Conservation (phyloP, 2,329 filamentous ascomycete species). For the Calonectria multiphialidica region DNA sequence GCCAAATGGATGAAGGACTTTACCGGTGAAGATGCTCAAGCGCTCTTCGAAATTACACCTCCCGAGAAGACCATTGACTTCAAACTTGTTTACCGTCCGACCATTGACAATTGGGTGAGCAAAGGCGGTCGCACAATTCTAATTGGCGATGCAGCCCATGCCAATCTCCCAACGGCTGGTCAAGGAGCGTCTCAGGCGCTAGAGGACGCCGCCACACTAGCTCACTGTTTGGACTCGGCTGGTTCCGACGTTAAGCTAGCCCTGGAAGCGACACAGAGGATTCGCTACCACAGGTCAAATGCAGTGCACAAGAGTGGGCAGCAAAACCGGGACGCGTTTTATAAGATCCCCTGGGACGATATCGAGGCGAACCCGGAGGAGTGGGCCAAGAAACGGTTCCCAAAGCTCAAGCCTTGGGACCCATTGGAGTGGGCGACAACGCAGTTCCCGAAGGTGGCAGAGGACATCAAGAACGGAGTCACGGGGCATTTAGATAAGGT, state of each 20-base stretch:
- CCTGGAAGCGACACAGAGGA: constrained; percentile 19
- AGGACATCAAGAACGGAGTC: constrained; percentile 20
- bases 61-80: constrained; percentile 22
- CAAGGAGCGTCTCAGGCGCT: constrained; percentile 23
- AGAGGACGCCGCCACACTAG: constrained; percentile 19
- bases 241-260: constrained; percentile 18
- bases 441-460: constrained; percentile 20
- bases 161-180: constrained; percentile 22
- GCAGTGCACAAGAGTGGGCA: constrained; percentile 24
- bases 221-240: constrained; percentile 2
- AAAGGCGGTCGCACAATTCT: constrained; percentile 22
- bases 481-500: constrained; percentile 13
- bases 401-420: constrained; percentile 26
- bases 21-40: constrained; percentile 16
- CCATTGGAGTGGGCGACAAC: constrained; percentile 11
- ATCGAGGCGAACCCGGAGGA: constrained; percentile 17
- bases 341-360: constrained; percentile 22
- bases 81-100: constrained; percentile 22
- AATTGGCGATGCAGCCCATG: constrained; percentile 20
- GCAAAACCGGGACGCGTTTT: constrained; percentile 20
- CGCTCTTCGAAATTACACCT: constrained; percentile 13
- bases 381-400: constrained; percentile 20
- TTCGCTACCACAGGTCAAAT: constrained; percentile 23
- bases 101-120: constrained; percentile 22
- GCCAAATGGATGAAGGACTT: constrained; percentile 23